These are phyloP conservation scores for Hansfordia pulvinata DNA, from an alignment of 2,329 filamentous ascomycete genomes.

Conservation along the genomic window DNA sequence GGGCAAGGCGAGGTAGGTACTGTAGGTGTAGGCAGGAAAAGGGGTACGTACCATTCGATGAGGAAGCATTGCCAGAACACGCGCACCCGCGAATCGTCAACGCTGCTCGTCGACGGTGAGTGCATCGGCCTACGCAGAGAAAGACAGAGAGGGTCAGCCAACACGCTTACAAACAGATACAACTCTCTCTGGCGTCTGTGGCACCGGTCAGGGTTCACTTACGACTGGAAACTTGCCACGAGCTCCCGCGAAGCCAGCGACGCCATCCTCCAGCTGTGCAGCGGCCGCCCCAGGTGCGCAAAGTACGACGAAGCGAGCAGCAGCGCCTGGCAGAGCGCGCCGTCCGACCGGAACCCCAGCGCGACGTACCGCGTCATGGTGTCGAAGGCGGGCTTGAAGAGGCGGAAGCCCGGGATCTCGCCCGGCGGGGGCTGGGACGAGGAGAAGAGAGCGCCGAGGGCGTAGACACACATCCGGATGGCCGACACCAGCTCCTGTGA, in stretches of 20 bases:
- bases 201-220: conserved; percentile 4
- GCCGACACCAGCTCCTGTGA: no score
- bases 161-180: not conserved
- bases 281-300: conserved; percentile 19
- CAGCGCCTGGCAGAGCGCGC: conserved; percentile 18
- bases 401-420: conserved; percentile 11
- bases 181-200: no score
- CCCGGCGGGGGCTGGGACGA: no score
- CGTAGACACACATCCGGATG: conserved; percentile 22
- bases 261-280: conserved; percentile 21
- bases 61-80: conserved; percentile 63
- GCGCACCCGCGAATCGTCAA: conserved; percentile 34
- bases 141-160: conserved; percentile 2
- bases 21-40: no score
- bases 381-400: conserved; percentile 20
- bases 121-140: conserved; percentile 7
- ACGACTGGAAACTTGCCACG: conserved; percentile 17
- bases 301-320: conserved; percentile 23
- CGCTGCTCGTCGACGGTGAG: conserved; percentile 8
- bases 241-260: conserved; percentile 18
- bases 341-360: conserved; percentile 18
- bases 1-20: no score
- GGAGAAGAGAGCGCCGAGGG: conserved; percentile 16
- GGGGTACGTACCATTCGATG: conserved; percentile 46
- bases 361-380: conserved; percentile 18